A percentile compares a stretch with the other conserved stretches of the same genome.
phyloP scores from a whole-genome alignment of 106 monocot species.

The Apostasia ramifera region DNA sequence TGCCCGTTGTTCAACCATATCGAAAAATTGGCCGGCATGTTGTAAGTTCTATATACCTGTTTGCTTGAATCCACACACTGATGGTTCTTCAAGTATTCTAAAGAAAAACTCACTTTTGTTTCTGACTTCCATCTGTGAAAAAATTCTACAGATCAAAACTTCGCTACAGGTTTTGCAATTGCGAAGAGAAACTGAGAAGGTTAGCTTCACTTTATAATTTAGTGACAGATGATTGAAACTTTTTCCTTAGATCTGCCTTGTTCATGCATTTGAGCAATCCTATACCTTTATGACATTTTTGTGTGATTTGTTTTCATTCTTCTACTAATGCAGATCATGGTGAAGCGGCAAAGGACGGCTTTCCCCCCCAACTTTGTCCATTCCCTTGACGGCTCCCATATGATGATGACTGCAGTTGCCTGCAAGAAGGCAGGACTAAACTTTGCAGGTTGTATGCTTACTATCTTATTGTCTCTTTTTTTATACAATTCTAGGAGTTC shows the following conservation, averaged over 20 bases:
- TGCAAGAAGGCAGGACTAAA: constrained; percentile 64
- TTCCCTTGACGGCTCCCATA: constrained; percentile 92
- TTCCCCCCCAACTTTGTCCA: constrained; percentile 97
- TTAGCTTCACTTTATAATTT: constrained; percentile 1
- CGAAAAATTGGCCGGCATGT: constrained; percentile 59
- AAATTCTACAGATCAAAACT: constrained; percentile 58
- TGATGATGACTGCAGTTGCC: constrained; percentile 96
- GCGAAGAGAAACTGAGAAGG: constrained; percentile 82
- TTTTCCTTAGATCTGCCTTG: no score
- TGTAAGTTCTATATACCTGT: constrained; percentile 28
- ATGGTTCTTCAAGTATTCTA: background rate
- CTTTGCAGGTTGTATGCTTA: constrained; percentile 69
- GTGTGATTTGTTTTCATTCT: no score
- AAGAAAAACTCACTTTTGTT: background rate
- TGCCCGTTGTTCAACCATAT: constrained; percentile 92
- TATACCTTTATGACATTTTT: no score
- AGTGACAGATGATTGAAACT: no score
- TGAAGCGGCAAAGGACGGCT: constrained; percentile 74
- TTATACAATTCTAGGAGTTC: background rate
- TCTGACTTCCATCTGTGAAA: background rate
- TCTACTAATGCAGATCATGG: constrained; percentile 49
- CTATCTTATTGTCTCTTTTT: background rate
- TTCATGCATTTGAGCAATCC: no score
- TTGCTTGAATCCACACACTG: background rate
- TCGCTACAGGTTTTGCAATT: constrained; percentile 84